Evolutionary conservation across 768 basidiomycete species (phyloP).

Genomic region (Tulasnella sp.): DNA sequence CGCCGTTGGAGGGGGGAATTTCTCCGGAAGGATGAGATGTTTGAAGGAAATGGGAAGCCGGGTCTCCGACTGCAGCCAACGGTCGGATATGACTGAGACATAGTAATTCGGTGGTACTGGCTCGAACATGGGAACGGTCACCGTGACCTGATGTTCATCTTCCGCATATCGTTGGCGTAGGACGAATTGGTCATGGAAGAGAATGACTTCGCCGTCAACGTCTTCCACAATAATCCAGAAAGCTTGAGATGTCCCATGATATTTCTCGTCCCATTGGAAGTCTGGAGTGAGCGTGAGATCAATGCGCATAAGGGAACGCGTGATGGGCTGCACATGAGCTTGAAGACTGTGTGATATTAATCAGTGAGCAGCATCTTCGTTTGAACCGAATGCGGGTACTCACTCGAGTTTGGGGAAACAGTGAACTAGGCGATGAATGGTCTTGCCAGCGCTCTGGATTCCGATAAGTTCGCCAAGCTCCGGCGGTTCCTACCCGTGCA

Average conservation of each 20-base stretch:
- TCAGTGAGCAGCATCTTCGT: background rate
- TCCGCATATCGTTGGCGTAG: conserved; percentile 88
- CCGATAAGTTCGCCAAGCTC: conserved; percentile 96
- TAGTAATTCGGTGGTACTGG: conserved; percentile 98
- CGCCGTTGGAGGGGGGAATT: conserved; percentile 88
- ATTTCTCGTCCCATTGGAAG: conserved; percentile 95
- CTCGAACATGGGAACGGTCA: conserved; percentile 95
- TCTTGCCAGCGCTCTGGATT: conserved; percentile 84
- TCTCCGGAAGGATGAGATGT: conserved; percentile 94
- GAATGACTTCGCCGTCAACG: conserved; percentile 92
- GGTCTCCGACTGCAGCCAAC: conserved; percentile 94
- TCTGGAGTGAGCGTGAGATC: conserved; percentile 95
- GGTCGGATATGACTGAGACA: conserved; percentile 89
- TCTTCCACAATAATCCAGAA: conserved; percentile 96
- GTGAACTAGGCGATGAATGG: conserved; percentile 90
- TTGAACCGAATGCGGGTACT: conserved; percentile 32
- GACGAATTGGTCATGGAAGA: conserved; percentile 91
- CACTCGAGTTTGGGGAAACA: conserved; percentile 93
- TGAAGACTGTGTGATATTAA: conserved; percentile 53
- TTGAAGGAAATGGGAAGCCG: conserved; percentile 95
- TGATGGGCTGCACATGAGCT: conserved; percentile 96
- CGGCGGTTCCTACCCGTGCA: conserved; percentile 53
- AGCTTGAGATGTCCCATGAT: conserved; percentile 81
- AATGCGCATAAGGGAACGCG: conserved; percentile 83
- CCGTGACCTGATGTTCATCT: conserved; percentile 89